Base-by-base conservation (phyloP, 2,329 filamentous ascomycete genomes). In the Sporothrix protearum region DNA sequence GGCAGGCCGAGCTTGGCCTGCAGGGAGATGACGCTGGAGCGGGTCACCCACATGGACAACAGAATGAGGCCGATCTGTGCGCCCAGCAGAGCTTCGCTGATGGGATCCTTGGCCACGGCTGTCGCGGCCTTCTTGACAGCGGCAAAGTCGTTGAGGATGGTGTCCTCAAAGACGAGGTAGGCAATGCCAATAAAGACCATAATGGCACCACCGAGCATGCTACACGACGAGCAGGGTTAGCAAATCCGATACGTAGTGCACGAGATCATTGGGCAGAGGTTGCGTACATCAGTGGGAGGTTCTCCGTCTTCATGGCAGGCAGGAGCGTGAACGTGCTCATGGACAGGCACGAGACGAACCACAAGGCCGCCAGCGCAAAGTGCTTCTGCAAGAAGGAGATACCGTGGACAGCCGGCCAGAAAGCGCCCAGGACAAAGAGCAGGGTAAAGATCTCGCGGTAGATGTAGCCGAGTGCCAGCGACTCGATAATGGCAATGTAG, bases 311-410 rank as follows among this genome's bases (percentile, higher is more conserved):
- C 80, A 92, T 90, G 1, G 93, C 96, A 0, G 93, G 92, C 1
- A 99, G 84, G 16, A 98, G 81, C 0, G 96, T 99, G 78, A 99
- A 99, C 2, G 87, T 86, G 79, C 95, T 96, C 94, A 98, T 97
- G 3, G 90, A 82, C 1, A 90, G 75, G 80, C 94, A 97, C 3
- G 92, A 92, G 49, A 90, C 76, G 9, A 87, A 85, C 96, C 96
- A 99, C 0, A 89, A 88, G 0, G 83, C 81, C 69, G 88, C 87
- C 2, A 97, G 85, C 3, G 86, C 78, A 14, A 83, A 78, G 77
- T 98, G 91, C 33, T 86, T 81, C 69, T 82, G 85, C 9, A 97
- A 75, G 77, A 99, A 98, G 0, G 84, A 84, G 33, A 86, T 77
- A 0, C 96, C 95, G 75, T 96, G 92, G 0, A 89, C 83, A 0